Conservation (phyloP, 441 rosid species). For the Populus hybrid region DNA sequence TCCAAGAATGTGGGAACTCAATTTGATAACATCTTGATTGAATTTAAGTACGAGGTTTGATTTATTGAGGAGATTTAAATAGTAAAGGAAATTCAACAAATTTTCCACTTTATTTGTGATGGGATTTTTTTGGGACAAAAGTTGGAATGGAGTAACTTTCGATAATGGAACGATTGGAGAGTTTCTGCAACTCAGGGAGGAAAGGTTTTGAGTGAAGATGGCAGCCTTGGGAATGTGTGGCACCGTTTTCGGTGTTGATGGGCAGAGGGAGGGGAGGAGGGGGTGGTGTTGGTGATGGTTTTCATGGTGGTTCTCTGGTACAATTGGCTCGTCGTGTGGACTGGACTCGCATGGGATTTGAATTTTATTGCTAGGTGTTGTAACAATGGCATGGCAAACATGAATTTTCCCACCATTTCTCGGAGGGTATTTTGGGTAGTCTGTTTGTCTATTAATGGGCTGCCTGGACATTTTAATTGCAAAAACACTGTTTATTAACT, state of each 20-base stretch:
- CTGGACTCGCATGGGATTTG: neutral
- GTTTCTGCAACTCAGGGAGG: neutral
- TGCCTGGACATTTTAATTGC: neutral
- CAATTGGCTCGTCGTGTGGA: neutral
- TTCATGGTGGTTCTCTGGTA: neutral
- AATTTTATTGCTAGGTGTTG: neutral
- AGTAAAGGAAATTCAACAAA: neutral
- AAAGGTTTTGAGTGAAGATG: neutral
- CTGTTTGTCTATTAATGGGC: neutral
- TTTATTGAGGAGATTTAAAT: neutral
- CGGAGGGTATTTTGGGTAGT: constrained; percentile 26
- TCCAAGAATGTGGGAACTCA: too few relatives aligned
- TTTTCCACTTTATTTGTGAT: neutral
- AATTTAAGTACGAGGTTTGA: neutral
- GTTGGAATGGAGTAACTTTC: neutral
- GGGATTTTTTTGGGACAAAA: neutral
- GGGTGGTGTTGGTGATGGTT: too few relatives aligned
- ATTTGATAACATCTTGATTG: neutral
- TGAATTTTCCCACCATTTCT: constrained; percentile 22
- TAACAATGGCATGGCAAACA: neutral
- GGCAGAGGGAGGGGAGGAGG: neutral
- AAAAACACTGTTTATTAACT: neutral
- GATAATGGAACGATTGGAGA: neutral
- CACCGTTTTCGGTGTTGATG: neutral
- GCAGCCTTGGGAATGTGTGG: neutral